Percentiles rank a stretch among this genome's conserved stretches.
Evolutionary conservation across 306 rosid genomes (phyloP).

Genomic region (Senna siamea): DNA sequence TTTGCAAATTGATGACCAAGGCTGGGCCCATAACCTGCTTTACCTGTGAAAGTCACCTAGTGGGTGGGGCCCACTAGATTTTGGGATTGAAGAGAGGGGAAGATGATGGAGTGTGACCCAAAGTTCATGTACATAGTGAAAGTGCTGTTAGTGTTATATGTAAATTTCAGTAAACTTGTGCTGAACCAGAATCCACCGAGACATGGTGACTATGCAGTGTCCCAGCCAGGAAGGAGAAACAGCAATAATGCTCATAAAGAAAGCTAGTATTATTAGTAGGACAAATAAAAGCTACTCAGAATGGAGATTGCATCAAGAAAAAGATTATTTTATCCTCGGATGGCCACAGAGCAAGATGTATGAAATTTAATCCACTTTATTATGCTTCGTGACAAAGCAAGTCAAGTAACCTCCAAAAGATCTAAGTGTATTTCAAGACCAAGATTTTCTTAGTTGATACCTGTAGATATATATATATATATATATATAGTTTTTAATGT

Average conservation of each 20-base stretch:
- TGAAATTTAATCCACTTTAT: slow-evolving; percentile 28
- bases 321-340: neutral
- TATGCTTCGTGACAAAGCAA: neutral
- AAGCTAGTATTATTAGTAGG: slow-evolving; percentile 15
- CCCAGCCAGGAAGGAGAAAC: neutral
- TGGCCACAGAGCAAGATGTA: neutral
- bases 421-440: neutral
- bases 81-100: neutral
- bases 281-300: slow-evolving; percentile 20
- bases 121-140: slow-evolving; percentile 34
- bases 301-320: slow-evolving; percentile 4
- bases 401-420: too few relatives aligned
- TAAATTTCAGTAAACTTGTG: too few relatives aligned
- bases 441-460: neutral
- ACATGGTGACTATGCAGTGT: too few relatives aligned
- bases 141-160: neutral
- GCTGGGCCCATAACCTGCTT: slow-evolving; percentile 5
- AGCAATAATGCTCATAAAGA: slow-evolving; percentile 32
- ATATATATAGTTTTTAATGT: neutral
- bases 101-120: slow-evolving; percentile 25
- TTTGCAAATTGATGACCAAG: slow-evolving; percentile 21
- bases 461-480: neutral
- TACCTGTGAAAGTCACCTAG: neutral
- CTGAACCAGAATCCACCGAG: too few relatives aligned
- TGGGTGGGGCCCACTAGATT: slow-evolving; percentile 28